These are phyloP conservation scores for Colletotrichum eremochloae DNA, from an alignment of 2,329 filamentous ascomycete genomes.

Conservation along the genomic window DNA sequence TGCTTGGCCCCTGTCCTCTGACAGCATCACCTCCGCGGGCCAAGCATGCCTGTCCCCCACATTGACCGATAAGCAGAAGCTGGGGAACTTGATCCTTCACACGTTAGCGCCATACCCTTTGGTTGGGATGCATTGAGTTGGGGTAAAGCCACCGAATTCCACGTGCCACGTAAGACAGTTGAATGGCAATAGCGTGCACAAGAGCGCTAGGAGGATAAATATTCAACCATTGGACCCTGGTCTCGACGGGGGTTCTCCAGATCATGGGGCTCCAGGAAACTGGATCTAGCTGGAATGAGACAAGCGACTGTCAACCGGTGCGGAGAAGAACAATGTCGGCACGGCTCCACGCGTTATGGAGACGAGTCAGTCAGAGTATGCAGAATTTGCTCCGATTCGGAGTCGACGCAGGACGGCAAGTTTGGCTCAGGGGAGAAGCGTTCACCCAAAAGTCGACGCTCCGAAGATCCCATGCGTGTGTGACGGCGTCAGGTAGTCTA, in stretches of 20 bases:
- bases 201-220: constrained; percentile 34
- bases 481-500: constrained; percentile 20
- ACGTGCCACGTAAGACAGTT: constrained; percentile 33
- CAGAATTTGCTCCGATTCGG: constrained; percentile 42
- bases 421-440: constrained; percentile 35
- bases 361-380: constrained; percentile 25
- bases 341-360: constrained; percentile 35
- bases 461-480: constrained; percentile 1
- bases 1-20: constrained; percentile 12
- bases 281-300: constrained; percentile 37
- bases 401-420: constrained; percentile 22
- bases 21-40: constrained; percentile 15
- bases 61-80: constrained; percentile 13
- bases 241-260: constrained; percentile 38
- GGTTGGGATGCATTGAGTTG: constrained; percentile 27
- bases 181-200: constrained; percentile 19
- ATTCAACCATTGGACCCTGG: constrained; percentile 28
- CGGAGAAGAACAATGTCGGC: constrained; percentile 29
- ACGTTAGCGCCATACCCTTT: constrained; percentile 7
- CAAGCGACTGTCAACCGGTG: constrained; percentile 26
- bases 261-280: constrained; percentile 22
- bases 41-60: constrained; percentile 3
- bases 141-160: constrained; percentile 7
- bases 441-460: constrained; percentile 37
- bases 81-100: constrained; percentile 23